Percentiles rank a stretch among this genome's conserved stretches.
These are phyloP conservation scores for Starmera amethionina DNA, from an alignment of 805 yeast genomes.

Conservation along the genomic window DNA sequence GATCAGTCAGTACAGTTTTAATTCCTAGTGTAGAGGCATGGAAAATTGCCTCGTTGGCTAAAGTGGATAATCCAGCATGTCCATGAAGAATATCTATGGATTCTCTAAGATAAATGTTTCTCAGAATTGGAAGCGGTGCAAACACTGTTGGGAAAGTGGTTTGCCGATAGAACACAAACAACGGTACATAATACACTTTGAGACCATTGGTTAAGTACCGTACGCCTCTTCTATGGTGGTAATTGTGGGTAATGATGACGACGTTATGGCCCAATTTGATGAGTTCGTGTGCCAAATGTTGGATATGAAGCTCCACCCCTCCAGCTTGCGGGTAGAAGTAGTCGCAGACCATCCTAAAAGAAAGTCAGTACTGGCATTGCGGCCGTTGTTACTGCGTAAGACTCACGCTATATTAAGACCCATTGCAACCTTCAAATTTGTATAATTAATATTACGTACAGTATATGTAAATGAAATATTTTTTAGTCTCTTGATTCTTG, in stretches of 20 bases:
- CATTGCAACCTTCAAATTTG: constrained; percentile 8
- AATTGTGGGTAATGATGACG: constrained; percentile 79
- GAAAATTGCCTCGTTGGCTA: constrained; percentile 85
- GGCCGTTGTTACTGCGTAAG: background rate
- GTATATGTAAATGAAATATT: background rate
- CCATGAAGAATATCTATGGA: constrained; percentile 86
- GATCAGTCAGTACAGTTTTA: constrained; percentile 89
- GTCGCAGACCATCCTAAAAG: constrained; percentile 77
- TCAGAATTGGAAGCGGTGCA: constrained; percentile 72
- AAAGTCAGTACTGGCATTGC: too few species aligned
- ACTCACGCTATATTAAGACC: constrained; percentile 21
- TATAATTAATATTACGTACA: too few species aligned
- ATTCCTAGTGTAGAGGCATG: constrained; percentile 92
- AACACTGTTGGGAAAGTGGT: constrained; percentile 86
- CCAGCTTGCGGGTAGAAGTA: constrained; percentile 98
- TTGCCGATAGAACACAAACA: constrained; percentile 68
- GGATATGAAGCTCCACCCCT: constrained; percentile 93
- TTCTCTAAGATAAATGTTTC: constrained; percentile 83
- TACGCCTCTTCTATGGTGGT: constrained; percentile 74
- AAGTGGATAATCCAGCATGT: constrained; percentile 80
- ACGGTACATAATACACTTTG: constrained; percentile 87
- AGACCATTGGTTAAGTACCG: constrained; percentile 81
- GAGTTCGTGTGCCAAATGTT: constrained; percentile 79
- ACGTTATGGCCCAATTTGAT: constrained; percentile 80
- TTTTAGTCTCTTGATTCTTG: background rate